Percentiles rank a stretch among this genome's conserved stretches.
These are phyloP conservation scores for Claviceps sorghi DNA, from an alignment of 2,329 filamentous ascomycete species.

Conservation along the genomic window DNA sequence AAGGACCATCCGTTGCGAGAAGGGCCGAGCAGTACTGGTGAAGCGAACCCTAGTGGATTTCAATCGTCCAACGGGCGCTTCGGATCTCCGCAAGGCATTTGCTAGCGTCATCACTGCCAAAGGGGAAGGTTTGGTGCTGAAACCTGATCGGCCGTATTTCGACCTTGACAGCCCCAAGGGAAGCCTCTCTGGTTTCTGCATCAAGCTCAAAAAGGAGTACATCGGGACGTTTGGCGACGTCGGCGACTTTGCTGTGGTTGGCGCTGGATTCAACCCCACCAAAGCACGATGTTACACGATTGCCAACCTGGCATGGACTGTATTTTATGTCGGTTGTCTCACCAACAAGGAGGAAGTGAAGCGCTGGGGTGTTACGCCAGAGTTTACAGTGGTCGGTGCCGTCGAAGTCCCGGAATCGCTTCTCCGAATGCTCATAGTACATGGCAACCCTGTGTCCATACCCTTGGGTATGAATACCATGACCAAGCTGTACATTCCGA, in stretches of 20 bases:
- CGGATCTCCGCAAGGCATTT: constrained; percentile 48
- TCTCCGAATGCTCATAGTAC: constrained; percentile 34
- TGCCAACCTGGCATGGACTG: constrained; percentile 53
- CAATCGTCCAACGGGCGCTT: constrained; percentile 31
- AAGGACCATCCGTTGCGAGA: constrained; percentile 32
- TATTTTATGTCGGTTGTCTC: constrained; percentile 67
- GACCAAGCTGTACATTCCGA: constrained; percentile 32
- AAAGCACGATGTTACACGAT: constrained; percentile 43
- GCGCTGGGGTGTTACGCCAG: constrained; percentile 35
- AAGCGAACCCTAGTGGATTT: constrained; percentile 57
- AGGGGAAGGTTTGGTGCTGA: constrained; percentile 70
- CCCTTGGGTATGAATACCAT: constrained; percentile 21
- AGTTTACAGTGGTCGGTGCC: constrained; percentile 52
- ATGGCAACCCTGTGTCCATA: constrained; percentile 30
- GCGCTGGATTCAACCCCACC: constrained; percentile 53
- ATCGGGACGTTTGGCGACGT: constrained; percentile 63
- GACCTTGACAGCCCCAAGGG: constrained; percentile 26
- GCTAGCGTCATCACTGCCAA: constrained; percentile 48
- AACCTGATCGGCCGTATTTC: constrained; percentile 69
- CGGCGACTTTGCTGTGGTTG: constrained; percentile 69
- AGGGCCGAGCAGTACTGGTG: constrained; percentile 52
- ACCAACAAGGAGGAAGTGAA: constrained; percentile 48
- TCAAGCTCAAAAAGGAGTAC: constrained; percentile 85
- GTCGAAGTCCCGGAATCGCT: constrained; percentile 40
- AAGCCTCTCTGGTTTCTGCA: constrained; percentile 37